Evolutionary conservation across 192 early-diverging fungal species (phyloP).

Genomic region (Umbelopsis isabellina): DNA sequence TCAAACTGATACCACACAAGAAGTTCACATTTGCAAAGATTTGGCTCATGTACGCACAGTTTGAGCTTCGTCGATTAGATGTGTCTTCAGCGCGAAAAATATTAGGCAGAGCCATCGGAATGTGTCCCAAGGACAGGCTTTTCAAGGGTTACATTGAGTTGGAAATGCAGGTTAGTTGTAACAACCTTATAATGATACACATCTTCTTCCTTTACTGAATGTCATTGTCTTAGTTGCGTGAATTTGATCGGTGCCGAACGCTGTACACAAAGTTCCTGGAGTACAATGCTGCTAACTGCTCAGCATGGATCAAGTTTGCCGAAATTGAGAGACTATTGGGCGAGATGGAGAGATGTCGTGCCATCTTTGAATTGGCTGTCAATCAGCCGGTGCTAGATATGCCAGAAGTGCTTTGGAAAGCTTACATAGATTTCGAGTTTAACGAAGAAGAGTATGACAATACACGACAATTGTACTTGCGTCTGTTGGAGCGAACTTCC

Average conservation of each 20-base stretch:
- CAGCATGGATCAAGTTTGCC: constrained; percentile 98
- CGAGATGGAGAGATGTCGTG: constrained; percentile 82
- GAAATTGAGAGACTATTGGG: constrained; percentile 85
- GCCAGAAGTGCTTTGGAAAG: constrained; percentile 99
- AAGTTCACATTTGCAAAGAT: constrained; percentile 97
- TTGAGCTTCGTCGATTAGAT: constrained; percentile 82
- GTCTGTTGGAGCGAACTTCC: constrained; percentile 82
- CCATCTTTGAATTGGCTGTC: constrained; percentile 91
- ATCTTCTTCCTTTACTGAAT: no score
- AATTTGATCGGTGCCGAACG: constrained; percentile 90
- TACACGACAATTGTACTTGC: constrained; percentile 82
- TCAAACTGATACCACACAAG: constrained; percentile 90
- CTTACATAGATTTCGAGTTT: constrained; percentile 95
- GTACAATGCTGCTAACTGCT: constrained; percentile 83
- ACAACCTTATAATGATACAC: neutral
- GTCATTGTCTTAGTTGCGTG: constrained; percentile 62
- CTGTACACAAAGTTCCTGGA: constrained; percentile 93
- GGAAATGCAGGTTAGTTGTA: constrained; percentile 70
- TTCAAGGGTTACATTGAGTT: constrained; percentile 98
- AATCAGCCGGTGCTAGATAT: constrained; percentile 90
- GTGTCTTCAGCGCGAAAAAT: constrained; percentile 73
- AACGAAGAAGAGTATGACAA: constrained; percentile 78
- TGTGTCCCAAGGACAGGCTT: constrained; percentile 88
- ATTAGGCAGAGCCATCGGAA: constrained; percentile 85
- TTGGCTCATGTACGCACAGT: constrained; percentile 94